phyloP scores from a whole-genome alignment of 257 asterid species.

The Ilex aquifolium region DNA sequence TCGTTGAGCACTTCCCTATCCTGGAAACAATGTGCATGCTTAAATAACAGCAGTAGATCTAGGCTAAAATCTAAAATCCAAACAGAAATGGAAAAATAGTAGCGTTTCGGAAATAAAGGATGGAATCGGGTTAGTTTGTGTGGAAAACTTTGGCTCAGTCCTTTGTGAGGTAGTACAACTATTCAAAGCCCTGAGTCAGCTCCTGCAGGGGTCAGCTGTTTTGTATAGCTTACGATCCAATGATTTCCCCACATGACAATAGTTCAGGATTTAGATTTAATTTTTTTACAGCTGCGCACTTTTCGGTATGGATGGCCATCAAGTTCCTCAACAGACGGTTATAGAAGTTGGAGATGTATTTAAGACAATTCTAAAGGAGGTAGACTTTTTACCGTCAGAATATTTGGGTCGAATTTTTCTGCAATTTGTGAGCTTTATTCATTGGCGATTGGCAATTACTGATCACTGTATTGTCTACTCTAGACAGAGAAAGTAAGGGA shows the following conservation, averaged over 20 bases:
- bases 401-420: constrained; percentile 5
- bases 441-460: constrained; percentile 4
- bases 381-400: constrained; percentile 20
- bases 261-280: constrained; percentile 9
- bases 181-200: not conserved
- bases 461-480: constrained; percentile 20
- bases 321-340: constrained; percentile 79
- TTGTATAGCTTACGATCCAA: too few relatives aligned
- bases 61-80: too few relatives aligned
- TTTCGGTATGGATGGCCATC: constrained; percentile 68
- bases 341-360: constrained; percentile 80
- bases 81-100: too few relatives aligned
- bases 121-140: not conserved
- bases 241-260: too few relatives aligned
- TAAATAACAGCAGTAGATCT: too few relatives aligned
- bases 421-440: not conserved
- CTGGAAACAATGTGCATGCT: too few relatives aligned
- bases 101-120: too few relatives aligned
- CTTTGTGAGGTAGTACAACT: not conserved
- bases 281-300: constrained; percentile 61
- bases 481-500: constrained; percentile 90
- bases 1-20: too few relatives aligned
- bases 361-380: constrained; percentile 91
- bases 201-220: not conserved
- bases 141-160: not conserved